These are phyloP conservation scores for Pueraria montana DNA, from an alignment of 306 rosid genomes.

Conservation along the genomic window DNA sequence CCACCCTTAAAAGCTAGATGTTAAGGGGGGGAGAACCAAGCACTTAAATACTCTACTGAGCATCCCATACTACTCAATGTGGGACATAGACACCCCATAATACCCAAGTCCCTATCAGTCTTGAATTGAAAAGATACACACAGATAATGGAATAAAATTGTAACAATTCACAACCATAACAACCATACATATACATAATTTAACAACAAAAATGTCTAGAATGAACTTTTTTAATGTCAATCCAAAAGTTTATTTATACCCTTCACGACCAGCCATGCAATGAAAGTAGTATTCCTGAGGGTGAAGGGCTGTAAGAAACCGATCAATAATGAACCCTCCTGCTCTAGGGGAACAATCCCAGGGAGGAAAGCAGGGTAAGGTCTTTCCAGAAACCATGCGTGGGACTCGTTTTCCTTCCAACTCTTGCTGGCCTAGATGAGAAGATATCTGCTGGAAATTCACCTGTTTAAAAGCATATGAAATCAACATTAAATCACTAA, in stretches of 20 bases:
- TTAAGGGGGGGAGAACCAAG: no score
- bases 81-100: no score
- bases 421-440: conserved; percentile 96
- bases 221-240: conserved; percentile 13
- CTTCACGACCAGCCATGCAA: conserved; percentile 99
- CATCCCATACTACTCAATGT: no score
- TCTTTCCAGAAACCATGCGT: conserved; percentile 97
- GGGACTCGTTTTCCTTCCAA: conserved; percentile 98
- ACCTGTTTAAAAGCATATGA: conserved; percentile 71
- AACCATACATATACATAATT: no score
- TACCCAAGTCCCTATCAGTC: no score
- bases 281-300: conserved; percentile 98
- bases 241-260: conserved; percentile 61
- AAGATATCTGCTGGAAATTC: conserved; percentile 94
- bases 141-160: no score
- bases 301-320: conserved; percentile 95
- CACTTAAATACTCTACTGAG: no score
- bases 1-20: no score
- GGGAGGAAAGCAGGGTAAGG: conserved; percentile 90
- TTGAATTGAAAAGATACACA: no score
- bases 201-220: neutral
- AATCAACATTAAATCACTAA: conserved; percentile 23
- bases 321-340: conserved; percentile 93
- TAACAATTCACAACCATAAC: no score
- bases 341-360: conserved; percentile 98